Conservation (phyloP, 2,329 filamentous ascomycete species). For the Eutypa lata region DNA sequence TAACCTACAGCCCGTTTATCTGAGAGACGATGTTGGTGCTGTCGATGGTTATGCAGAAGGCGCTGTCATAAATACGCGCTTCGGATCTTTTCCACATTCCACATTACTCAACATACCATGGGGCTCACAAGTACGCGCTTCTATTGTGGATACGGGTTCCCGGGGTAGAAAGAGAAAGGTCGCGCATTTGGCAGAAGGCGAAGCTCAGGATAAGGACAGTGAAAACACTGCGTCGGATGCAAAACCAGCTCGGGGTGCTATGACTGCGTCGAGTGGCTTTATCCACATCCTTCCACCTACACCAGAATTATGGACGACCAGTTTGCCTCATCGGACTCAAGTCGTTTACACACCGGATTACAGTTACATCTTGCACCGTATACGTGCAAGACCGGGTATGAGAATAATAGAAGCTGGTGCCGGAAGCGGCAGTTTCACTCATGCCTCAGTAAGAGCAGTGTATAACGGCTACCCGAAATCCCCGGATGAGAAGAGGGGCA, state of each 20-base stretch:
- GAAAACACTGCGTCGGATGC: conserved; percentile 15
- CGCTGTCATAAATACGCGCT: conserved; percentile 84
- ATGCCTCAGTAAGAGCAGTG: conserved; percentile 72
- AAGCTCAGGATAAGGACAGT: conserved; percentile 38
- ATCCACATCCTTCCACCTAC: conserved; percentile 76
- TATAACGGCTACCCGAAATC: conserved; percentile 65
- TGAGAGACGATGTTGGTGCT: conserved; percentile 58
- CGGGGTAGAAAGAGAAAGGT: conserved; percentile 68
- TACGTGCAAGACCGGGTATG: conserved; percentile 70
- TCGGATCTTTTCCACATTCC: conserved; percentile 83
- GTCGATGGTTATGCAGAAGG: conserved; percentile 73
- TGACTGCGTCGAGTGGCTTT: conserved; percentile 65
- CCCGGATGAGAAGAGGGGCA: conserved; percentile 51
- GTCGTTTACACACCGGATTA: conserved; percentile 87
- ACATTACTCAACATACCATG: conserved; percentile 76
- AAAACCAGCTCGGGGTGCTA: conserved; percentile 32
- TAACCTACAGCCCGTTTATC: conserved; percentile 72
- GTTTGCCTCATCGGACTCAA: conserved; percentile 77
- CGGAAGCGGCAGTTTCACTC: conserved; percentile 80
- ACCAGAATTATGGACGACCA: conserved; percentile 78
- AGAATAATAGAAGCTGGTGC: conserved; percentile 77
- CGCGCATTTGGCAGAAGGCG: conserved; percentile 41
- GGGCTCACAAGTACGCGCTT: conserved; percentile 90
- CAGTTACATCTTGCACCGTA: conserved; percentile 76
- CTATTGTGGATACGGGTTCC: conserved; percentile 87